Base-by-base conservation (phyloP, 352 stramenopile genomes). In the Phytophthora fragariae region DNA sequence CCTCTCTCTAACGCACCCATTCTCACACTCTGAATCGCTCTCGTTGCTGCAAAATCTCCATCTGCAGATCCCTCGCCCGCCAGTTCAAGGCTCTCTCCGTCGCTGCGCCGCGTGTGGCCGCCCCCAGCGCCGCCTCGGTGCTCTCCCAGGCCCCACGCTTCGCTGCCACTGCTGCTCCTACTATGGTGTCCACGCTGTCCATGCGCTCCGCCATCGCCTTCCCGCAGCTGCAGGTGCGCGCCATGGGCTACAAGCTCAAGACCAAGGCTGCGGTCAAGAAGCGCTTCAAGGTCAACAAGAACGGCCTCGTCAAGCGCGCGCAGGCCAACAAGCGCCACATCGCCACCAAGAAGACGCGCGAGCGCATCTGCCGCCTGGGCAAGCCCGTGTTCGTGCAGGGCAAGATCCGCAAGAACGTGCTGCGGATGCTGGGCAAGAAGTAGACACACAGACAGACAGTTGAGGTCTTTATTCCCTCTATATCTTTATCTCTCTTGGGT, bases 301-400 rank as follows among this genome's bases (percentile, higher is more conserved):
- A 95, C 68, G 88, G 88, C 7, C 73, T 92, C 62, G 86, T 95
- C 17, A 93, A 93, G 83, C 86, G 88, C 64, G 77, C 81, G 31
- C 85, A 93, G 70, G 83, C 86, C 70, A 92, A 92, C 76, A 95
- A 95, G 84, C 84, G 88, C 70, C 88, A 95, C 75, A 90, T 95
- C 68, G 86, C 86, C 24, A 95, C 88, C 35, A 93, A 95, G 73
- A 95, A 95, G 83, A 93, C 81, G 49, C 86, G 85, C 61, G 84
- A 94, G 66, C 85, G 86, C 59, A 92, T 95, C 54, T 84, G 86
- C 47, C 85, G 86, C 29, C 82, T 94, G 15, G 87, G 86, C 44
- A 88, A 95, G 77, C 64, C 86, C 17, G 86, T 92, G 24, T 89
- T 91, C 60, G 73, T 94, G 31, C 59, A 86, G 55, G 85, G 85